Evolutionary conservation across 768 basidiomycete species (phyloP).

Genomic region (Lactarius akahatsu): DNA sequence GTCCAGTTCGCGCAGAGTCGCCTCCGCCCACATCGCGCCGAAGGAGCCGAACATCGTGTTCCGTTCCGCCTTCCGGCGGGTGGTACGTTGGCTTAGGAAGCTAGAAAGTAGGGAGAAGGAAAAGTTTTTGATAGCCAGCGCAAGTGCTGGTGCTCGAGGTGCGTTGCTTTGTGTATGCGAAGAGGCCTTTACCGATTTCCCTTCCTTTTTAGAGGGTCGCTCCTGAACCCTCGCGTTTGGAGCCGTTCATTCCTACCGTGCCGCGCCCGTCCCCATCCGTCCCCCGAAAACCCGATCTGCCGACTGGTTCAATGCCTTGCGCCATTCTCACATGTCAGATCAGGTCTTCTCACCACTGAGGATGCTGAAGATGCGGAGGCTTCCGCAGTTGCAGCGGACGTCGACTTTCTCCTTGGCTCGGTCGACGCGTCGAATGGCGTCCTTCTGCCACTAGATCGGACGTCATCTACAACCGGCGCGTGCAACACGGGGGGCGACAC

Average conservation of each 20-base stretch:
- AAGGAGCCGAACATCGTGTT: slow-evolving; percentile 46
- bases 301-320: neutral
- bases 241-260: neutral
- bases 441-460: slow-evolving; percentile 30
- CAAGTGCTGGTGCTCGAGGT: slow-evolving; percentile 52
- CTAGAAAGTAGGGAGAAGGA: no score
- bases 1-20: slow-evolving; percentile 43
- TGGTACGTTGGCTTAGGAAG: no score
- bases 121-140: no score
- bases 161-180: slow-evolving; percentile 5
- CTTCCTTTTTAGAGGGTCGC: slow-evolving; percentile 41
- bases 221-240: slow-evolving; percentile 33
- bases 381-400: neutral
- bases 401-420: slow-evolving; percentile 18
- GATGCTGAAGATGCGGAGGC: neutral
- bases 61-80: slow-evolving; percentile 30
- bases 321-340: slow-evolving; percentile 29
- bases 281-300: slow-evolving; percentile 37
- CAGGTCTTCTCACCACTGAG: slow-evolving; percentile 15
- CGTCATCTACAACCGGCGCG: neutral
- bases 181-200: neutral
- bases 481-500: neutral
- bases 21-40: slow-evolving; percentile 57
- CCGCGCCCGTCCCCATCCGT: neutral
- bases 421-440: slow-evolving; percentile 31